These are phyloP conservation scores for Waltergamsia citrina DNA, from an alignment of 2,329 filamentous ascomycete species.

Conservation along the genomic window DNA sequence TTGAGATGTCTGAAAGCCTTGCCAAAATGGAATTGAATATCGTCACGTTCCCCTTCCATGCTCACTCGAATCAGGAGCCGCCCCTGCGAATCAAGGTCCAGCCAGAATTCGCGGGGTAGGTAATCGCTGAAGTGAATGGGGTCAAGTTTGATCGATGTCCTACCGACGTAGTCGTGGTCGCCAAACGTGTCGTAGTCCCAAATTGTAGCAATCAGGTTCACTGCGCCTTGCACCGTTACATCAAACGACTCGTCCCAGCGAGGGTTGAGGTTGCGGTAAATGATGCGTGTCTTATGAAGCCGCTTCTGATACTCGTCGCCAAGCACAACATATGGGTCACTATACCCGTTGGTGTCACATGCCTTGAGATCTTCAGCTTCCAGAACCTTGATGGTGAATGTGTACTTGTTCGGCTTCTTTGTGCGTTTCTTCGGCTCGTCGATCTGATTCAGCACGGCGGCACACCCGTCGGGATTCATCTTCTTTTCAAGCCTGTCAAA, in stretches of 20 bases:
- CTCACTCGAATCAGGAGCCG: conserved; percentile 82
- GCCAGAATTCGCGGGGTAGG: conserved; percentile 91
- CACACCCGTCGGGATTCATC: conserved; percentile 87
- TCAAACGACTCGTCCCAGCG: conserved; percentile 97
- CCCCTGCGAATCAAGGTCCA: conserved; percentile 93
- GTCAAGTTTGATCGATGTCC: conserved; percentile 96
- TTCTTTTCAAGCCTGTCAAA: conserved; percentile 82
- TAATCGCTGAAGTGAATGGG: conserved; percentile 97
- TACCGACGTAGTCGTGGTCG: conserved; percentile 93
- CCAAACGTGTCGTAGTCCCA: conserved; percentile 98
- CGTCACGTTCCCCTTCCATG: conserved; percentile 97
- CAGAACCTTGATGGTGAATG: conserved; percentile 98
- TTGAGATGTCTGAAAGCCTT: conserved; percentile 94
- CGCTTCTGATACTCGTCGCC: conserved; percentile 97
- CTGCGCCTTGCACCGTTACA: conserved; percentile 81
- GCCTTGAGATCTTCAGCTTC: conserved; percentile 96
- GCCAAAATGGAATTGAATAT: conserved; percentile 97
- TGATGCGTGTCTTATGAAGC: conserved; percentile 85
- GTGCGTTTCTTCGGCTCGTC: conserved; percentile 58
- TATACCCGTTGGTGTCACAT: conserved; percentile 90
- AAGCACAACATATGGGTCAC: conserved; percentile 94
- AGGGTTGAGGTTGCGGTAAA: conserved; percentile 84
- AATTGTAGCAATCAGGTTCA: conserved; percentile 93
- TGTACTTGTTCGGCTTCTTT: conserved; percentile 74
- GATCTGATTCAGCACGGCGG: conserved; percentile 66